Conservation (phyloP, 495 filamentous ascomycete genomes). For the Penicillium macrosclerotiorum region DNA sequence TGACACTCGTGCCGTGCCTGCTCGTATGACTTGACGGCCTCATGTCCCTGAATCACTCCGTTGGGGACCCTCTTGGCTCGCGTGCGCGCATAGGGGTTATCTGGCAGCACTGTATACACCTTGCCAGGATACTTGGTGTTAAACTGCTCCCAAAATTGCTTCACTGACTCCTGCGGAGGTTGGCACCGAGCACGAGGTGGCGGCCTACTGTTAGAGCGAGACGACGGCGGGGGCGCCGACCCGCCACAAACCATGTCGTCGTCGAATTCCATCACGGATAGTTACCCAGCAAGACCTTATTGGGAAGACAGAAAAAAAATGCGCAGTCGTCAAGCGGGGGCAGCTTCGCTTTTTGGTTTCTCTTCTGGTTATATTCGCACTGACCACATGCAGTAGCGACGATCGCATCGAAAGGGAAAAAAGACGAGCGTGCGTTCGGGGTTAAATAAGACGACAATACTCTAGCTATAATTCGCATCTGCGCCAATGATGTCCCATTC, state of each 20-base stretch:
- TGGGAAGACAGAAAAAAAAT: neutral
- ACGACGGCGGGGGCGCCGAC: slow-evolving; percentile 32
- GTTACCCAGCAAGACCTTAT: too few species aligned
- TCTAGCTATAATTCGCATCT: neutral
- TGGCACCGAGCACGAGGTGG: slow-evolving; percentile 51
- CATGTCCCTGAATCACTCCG: slow-evolving; percentile 51
- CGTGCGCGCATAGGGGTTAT: slow-evolving; percentile 66
- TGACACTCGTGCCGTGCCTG: slow-evolving; percentile 68
- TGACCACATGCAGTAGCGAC: neutral
- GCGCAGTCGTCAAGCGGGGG: neutral
- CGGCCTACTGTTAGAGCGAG: slow-evolving; percentile 37
- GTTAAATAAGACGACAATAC: neutral
- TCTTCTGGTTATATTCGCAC: slow-evolving; percentile 3
- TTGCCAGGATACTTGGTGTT: slow-evolving; percentile 58
- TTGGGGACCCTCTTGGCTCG: slow-evolving; percentile 54
- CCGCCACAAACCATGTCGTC: slow-evolving; percentile 30
- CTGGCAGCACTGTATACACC: slow-evolving; percentile 70
- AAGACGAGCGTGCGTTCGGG: slow-evolving; percentile 1
- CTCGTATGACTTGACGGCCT: slow-evolving; percentile 65
- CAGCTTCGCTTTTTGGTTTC: neutral
- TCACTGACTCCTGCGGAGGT: slow-evolving; percentile 67
- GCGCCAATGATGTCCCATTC: neutral
- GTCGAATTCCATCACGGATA: slow-evolving; percentile 35
- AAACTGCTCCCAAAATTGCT: slow-evolving; percentile 79
- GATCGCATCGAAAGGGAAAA: neutral